A percentile compares a stretch with the other conserved stretches of the same genome.
These are phyloP conservation scores for Microglena sp. DNA, from an alignment of 139 green algal species.

Conservation along the genomic window DNA sequence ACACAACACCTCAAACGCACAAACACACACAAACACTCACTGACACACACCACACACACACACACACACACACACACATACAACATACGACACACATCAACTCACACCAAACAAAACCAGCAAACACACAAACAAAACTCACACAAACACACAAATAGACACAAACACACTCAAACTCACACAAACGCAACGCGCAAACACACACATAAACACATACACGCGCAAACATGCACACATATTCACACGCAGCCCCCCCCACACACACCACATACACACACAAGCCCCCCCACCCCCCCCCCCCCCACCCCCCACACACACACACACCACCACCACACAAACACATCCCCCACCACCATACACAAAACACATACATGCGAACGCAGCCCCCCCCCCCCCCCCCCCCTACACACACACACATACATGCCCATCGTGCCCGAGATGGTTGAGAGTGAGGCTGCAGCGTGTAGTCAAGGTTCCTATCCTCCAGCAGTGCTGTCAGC, in stretches of 20 bases:
- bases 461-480: not conserved
- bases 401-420: not conserved
- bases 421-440: not conserved
- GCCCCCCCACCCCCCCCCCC: conserved; percentile 6
- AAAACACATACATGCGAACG: not conserved
- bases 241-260: conserved; percentile 12
- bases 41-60: conserved; percentile 11
- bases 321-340: conserved; percentile 31
- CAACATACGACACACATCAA: conserved; percentile 1
- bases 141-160: conserved; percentile 9
- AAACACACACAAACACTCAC: not conserved
- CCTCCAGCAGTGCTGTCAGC: not conserved
- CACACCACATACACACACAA: conserved; percentile 9
- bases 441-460: not conserved
- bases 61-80: conserved; percentile 9
- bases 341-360: not conserved
- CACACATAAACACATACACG: conserved; percentile 11
- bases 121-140: conserved; percentile 6
- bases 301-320: conserved; percentile 19
- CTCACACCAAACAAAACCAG: not conserved
- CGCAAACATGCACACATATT: not conserved
- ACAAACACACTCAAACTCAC: conserved; percentile 1
- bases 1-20: not conserved
- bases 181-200: not conserved
- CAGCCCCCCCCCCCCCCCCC: not conserved